These are phyloP conservation scores for Yarrowia sp. DNA, from an alignment of 805 yeast genomes.

Conservation along the genomic window DNA sequence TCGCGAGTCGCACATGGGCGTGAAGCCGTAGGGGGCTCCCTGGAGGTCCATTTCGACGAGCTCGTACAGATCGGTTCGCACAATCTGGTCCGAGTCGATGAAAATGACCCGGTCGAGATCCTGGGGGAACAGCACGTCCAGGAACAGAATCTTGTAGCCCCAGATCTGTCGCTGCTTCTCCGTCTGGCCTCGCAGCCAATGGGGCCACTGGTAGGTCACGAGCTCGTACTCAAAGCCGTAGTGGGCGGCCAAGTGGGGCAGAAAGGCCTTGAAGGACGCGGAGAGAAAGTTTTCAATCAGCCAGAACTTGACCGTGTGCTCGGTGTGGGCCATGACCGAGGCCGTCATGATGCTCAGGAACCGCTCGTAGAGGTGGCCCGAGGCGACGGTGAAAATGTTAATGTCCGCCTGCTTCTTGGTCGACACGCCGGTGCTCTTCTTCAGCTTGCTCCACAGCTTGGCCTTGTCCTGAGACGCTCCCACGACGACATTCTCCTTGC, in stretches of 20 bases:
- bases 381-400: constrained; percentile 81
- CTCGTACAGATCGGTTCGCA: constrained; percentile 75
- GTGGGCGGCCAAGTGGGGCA: constrained; percentile 65
- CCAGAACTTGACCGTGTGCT: constrained; percentile 81
- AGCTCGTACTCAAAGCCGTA: constrained; percentile 75
- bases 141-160: constrained; percentile 86
- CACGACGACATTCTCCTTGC: constrained; percentile 50
- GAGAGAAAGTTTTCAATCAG: constrained; percentile 81
- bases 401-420: constrained; percentile 61
- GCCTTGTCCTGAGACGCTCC: constrained; percentile 25
- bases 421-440: constrained; percentile 32
- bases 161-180: constrained; percentile 81
- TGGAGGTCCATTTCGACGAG: constrained; percentile 70
- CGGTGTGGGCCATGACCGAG: constrained; percentile 71
- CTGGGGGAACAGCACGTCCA: constrained; percentile 87
- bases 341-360: constrained; percentile 79
- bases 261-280: constrained; percentile 64
- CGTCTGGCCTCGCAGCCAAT: constrained; percentile 80
- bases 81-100: constrained; percentile 86
- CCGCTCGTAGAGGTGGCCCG: constrained; percentile 81
- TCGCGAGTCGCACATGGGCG: constrained; percentile 86
- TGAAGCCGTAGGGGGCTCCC: constrained; percentile 85
- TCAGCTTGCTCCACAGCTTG: constrained; percentile 38
- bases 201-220: constrained; percentile 91
- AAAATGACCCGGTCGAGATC: constrained; percentile 76